Evolutionary conservation across 495 filamentous ascomycete species (phyloP).

Genomic region (Penicillium lagena): DNA sequence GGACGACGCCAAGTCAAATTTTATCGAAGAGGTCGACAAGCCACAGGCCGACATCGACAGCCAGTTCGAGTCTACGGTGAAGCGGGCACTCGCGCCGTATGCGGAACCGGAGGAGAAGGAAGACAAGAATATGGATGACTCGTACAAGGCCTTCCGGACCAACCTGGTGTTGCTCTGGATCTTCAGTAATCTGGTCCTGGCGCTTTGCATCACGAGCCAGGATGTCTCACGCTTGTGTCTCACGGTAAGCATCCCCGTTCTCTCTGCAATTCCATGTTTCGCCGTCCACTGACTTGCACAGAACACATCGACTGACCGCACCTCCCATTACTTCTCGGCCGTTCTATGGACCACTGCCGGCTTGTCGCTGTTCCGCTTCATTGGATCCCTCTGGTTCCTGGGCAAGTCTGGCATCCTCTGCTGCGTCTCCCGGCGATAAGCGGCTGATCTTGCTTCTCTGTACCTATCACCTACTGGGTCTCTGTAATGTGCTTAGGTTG

Average conservation of each 20-base stretch:
- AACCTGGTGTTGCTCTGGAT: constrained; percentile 86
- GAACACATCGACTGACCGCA: constrained; percentile 56
- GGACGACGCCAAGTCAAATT: constrained; percentile 71
- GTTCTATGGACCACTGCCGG: constrained; percentile 82
- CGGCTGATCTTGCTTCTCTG: neutral
- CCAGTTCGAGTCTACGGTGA: constrained; percentile 92
- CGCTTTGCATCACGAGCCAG: constrained; percentile 79
- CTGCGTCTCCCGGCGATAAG: constrained; percentile 69
- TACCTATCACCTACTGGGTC: constrained; percentile 11
- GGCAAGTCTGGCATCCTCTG: constrained; percentile 83
- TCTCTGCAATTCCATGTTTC: neutral
- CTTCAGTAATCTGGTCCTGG: constrained; percentile 80
- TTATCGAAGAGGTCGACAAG: constrained; percentile 92
- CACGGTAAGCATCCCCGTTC: constrained; percentile 51
- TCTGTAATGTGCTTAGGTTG: neutral
- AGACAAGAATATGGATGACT: constrained; percentile 83
- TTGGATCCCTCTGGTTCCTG: constrained; percentile 87
- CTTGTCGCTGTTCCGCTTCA: constrained; percentile 77
- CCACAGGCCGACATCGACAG: constrained; percentile 97
- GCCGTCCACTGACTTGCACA: constrained; percentile 2
- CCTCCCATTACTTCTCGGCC: constrained; percentile 80
- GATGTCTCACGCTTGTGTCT: constrained; percentile 72
- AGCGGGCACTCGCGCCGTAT: constrained; percentile 79
- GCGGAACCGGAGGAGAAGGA: constrained; percentile 62
- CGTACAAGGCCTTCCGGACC: constrained; percentile 96